A percentile compares a stretch with the other conserved stretches of the same genome.
Conservation (phyloP, 306 rosid genomes). For the Styphnolobium japonicum region DNA sequence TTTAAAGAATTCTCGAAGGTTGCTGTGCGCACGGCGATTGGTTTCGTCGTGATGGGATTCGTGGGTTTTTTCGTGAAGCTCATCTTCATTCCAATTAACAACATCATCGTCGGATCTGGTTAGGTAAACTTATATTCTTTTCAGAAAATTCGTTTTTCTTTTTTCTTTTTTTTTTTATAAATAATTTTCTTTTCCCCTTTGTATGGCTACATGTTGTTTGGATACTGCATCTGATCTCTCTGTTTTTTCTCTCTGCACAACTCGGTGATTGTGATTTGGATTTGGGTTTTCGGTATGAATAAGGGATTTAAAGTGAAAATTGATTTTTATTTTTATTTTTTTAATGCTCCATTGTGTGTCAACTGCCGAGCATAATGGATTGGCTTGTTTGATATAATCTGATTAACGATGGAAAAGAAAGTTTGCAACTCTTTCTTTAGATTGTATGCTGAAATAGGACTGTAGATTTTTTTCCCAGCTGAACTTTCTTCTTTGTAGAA, state of each 20-base stretch:
- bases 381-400: background rate
- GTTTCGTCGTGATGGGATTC: constrained; percentile 85
- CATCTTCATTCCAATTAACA: constrained; percentile 79
- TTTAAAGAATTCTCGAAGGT: constrained; percentile 85
- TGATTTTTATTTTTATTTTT: background rate
- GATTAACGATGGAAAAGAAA: background rate
- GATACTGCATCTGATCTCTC: background rate
- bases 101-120: constrained; percentile 80
- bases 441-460: background rate
- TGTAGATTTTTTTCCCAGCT: background rate
- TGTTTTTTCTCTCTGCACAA: background rate
- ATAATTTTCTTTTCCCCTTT: background rate
- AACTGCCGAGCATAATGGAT: background rate
- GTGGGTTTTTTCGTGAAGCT: constrained; percentile 77
- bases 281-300: background rate
- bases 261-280: background rate
- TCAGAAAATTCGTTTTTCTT: background rate
- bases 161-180: background rate
- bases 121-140: constrained; percentile 30
- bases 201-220: background rate
- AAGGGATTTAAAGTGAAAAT: background rate
- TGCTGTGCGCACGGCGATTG: constrained; percentile 75
- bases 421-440: background rate
- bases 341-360: background rate
- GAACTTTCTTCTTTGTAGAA: background rate